Base-by-base conservation (phyloP, 2,329 filamentous ascomycete genomes). In the Alternaria brassicae region DNA sequence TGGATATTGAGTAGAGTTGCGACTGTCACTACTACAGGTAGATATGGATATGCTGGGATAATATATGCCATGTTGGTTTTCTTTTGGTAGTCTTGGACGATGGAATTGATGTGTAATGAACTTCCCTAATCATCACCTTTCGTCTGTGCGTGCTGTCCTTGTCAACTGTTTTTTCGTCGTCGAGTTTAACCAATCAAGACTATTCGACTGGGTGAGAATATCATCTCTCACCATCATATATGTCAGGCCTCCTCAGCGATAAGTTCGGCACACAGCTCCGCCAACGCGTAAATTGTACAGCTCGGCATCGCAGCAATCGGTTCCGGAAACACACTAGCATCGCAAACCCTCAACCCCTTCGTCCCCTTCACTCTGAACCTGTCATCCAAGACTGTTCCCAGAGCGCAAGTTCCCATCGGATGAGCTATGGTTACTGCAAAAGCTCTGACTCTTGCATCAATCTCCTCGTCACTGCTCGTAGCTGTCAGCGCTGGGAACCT, bases 1-100 rank as follows among this genome's bases (percentile, higher is more conserved):
- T 85, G 17, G 81, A 83, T 68, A 78, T 84, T 42, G 79, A 83
- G 71, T 83, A 81, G 49, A 15, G 12, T 4, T 3, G 8, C 15
- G 19, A 25, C 15, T 40, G 21, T 40, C 19, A 48, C 9, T 6
- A 7, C 32, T 25, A 3, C 13, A 48, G 13, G 28, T n/a, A 34
- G 13, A 15, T 4, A 12, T 4, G 13, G 12, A 17, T 10, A 17
- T n/a, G 8, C 6, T n/a, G 1, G 8, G 19, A 23, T 48, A 6
- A 8, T 1, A 6, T n/a, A 12, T 34, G 19, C 15, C 8, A 34
- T 7, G 2, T 2, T 17, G n/a, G 13, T 6, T 36, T 2, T 7
- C 7, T n/a, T 25, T 48, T 15, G 3, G 5, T 21, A 7, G 8
- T 25, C 13, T n/a, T 9, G 13, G 25, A 23, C 9, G 12, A 4